Percentiles rank a stretch among this genome's conserved stretches.
Evolutionary conservation across 2,329 filamentous ascomycete genomes (phyloP).

Genomic region (Fusarium sp.): DNA sequence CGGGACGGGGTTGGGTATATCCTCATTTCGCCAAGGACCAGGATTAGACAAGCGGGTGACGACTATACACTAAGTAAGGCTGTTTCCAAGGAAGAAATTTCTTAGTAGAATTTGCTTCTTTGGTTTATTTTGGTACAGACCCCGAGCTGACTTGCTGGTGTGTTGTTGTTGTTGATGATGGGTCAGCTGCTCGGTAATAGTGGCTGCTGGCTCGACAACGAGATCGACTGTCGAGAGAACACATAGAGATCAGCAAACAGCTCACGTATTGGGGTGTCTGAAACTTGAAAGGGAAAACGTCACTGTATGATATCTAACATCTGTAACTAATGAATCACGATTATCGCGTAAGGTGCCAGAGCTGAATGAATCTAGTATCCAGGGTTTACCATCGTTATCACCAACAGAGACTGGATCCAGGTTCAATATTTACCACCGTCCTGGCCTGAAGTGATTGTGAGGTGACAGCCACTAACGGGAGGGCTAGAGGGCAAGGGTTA

Average conservation of each 20-base stretch:
- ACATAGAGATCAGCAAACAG: not conserved
- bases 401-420: conserved; percentile 26
- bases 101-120: conserved; percentile 29
- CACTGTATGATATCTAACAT: not conserved
- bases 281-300: not conserved
- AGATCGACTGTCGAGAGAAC: not conserved
- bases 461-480: conserved; percentile 40
- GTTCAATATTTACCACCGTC: conserved; percentile 40
- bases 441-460: conserved; percentile 39
- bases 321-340: not conserved
- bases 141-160: conserved; percentile 9
- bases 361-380: not conserved
- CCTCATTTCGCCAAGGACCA: conserved; percentile 45
- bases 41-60: conserved; percentile 33
- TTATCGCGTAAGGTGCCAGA: not conserved
- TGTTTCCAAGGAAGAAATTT: conserved; percentile 19
- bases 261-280: not conserved
- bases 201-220: conserved; percentile 40
- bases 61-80: conserved; percentile 6
- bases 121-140: conserved; percentile 11
- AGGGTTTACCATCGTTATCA: conserved; percentile 15
- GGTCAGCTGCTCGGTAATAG: conserved; percentile 16
- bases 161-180: conserved; percentile 33
- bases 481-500: conserved; percentile 27
- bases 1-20: conserved; percentile 35